Percentiles rank a stretch among this genome's conserved stretches.
Evolutionary conservation across 768 basidiomycete genomes (phyloP).

Genomic region (Auricularia cornea): DNA sequence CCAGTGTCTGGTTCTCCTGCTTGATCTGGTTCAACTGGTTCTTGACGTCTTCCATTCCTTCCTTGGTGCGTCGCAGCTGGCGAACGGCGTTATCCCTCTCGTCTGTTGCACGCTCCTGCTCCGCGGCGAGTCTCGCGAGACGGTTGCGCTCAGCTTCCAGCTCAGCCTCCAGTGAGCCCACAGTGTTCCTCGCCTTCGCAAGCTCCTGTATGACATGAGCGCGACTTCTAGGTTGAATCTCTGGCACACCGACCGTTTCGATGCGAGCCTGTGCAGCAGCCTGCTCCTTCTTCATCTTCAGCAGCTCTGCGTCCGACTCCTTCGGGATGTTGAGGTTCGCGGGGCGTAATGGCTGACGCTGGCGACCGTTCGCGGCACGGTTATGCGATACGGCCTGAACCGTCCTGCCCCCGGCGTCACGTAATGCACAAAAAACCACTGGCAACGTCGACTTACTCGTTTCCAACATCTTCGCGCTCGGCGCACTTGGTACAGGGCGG

Average conservation of each 20-base stretch:
- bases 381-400: not conserved
- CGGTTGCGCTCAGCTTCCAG: conserved; percentile 64
- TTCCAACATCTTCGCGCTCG: not conserved
- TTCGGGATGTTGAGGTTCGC: not conserved
- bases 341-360: not conserved
- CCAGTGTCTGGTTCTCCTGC: conserved; percentile 64
- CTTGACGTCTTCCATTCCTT: conserved; percentile 72
- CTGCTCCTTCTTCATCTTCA: conserved; percentile 51
- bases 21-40: conserved; percentile 60
- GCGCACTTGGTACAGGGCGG: not conserved
- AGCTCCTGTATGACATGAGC: conserved; percentile 45
- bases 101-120: conserved; percentile 53
- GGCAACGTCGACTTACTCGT: no score
- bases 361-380: not conserved
- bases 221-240: not conserved
- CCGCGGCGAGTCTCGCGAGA: conserved; percentile 51
- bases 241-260: conserved; percentile 44
- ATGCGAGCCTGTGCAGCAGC: conserved; percentile 33
- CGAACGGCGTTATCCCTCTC: conserved; percentile 57
- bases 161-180: conserved; percentile 62
- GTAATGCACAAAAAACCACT: no score
- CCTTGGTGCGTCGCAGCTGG: conserved; percentile 64
- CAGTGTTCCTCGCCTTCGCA: conserved; percentile 53
- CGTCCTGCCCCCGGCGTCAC: no score
- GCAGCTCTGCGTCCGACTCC: conserved; percentile 37